phyloP scores from a whole-genome alignment of 345 rosid species.

The Corchorus olitorius region DNA sequence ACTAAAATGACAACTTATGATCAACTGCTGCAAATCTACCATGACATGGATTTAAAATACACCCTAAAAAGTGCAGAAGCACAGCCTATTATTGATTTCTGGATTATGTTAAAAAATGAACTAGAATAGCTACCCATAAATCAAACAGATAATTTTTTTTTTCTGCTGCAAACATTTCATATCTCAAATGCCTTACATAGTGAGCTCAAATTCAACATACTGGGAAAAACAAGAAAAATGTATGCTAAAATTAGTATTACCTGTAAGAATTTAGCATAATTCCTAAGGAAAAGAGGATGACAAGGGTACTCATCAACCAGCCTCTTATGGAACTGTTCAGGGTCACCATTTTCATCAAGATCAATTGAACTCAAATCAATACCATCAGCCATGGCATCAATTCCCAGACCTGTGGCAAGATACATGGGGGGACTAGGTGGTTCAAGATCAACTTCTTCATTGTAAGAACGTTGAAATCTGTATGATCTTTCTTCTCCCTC shows the following conservation, averaged over 20 bases:
- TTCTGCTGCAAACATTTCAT: background rate
- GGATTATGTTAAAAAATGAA: background rate
- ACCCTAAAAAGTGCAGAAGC: background rate
- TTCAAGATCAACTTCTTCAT: conserved; percentile 38
- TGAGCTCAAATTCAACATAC: background rate
- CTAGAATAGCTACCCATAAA: background rate
- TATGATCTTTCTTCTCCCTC: conserved; percentile 27
- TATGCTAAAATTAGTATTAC: conserved; percentile 27
- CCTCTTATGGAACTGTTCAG: conserved; percentile 50
- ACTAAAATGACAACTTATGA: background rate
- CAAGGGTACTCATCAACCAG: conserved; percentile 72
- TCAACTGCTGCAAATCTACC: background rate
- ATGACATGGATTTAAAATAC: background rate
- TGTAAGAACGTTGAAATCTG: conserved; percentile 7
- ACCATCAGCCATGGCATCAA: conserved; percentile 36
- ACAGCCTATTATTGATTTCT: background rate
- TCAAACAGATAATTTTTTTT: background rate
- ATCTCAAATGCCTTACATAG: background rate
- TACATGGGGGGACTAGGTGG: conserved; percentile 65
- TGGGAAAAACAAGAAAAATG: background rate
- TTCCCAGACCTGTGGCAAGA: conserved; percentile 73
- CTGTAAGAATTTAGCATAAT: conserved; percentile 78
- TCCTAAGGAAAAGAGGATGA: conserved; percentile 68
- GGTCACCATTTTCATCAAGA: conserved; percentile 44
- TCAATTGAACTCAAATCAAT: conserved; percentile 37